Evolutionary conservation across 2,329 filamentous ascomycete genomes (phyloP).

Genomic region (Botrytis byssoidea): DNA sequence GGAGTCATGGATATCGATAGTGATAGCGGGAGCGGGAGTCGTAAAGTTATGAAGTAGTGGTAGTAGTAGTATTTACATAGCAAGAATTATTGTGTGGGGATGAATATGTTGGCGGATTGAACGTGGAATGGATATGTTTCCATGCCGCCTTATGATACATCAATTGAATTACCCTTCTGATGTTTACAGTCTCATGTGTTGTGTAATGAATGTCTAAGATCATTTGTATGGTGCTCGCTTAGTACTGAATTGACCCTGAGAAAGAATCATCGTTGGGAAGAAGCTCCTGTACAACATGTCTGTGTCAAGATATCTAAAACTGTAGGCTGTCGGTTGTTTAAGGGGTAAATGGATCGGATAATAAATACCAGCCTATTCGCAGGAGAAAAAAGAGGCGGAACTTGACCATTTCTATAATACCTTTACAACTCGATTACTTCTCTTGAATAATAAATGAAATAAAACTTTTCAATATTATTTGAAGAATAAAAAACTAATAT

Average conservation of each 20-base stretch:
- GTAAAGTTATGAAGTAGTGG: neutral
- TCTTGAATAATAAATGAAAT: too few relatives aligned
- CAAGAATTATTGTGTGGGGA: neutral
- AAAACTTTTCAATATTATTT: too few relatives aligned
- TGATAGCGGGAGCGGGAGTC: neutral
- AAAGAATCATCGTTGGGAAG: neutral
- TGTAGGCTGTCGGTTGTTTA: neutral
- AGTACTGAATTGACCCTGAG: neutral
- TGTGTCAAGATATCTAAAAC: neutral
- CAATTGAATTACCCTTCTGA: constrained; percentile 13
- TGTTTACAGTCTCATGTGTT: neutral
- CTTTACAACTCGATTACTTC: too few relatives aligned
- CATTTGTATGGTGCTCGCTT: neutral
- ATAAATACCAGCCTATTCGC: neutral
- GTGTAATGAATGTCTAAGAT: too few relatives aligned
- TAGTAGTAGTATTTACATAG: constrained; percentile 9
- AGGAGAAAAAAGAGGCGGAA: too few relatives aligned
- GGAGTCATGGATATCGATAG: neutral
- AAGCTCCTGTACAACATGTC: neutral
- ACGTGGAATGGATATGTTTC: neutral
- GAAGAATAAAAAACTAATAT: too few relatives aligned
- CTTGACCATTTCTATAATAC: too few relatives aligned
- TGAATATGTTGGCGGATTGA: neutral
- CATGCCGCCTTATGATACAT: constrained; percentile 8
- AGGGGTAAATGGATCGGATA: neutral